These are phyloP conservation scores for Sabuloglossum arenarium DNA, from an alignment of 495 filamentous ascomycete genomes.

Conservation along the genomic window DNA sequence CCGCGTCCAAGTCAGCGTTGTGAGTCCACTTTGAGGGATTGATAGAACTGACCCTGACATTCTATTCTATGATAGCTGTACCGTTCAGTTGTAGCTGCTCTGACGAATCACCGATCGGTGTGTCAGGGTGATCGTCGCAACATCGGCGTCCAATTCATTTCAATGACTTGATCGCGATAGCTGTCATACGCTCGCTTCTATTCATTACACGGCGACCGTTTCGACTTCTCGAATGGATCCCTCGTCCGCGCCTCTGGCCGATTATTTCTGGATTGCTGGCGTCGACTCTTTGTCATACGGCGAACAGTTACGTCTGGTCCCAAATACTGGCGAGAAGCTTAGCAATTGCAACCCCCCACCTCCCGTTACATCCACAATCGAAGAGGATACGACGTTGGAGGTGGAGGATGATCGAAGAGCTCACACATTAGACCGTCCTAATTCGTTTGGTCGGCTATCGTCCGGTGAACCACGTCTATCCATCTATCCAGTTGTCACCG, in stretches of 20 bases:
- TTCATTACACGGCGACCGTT: neutral
- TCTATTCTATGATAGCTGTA: neutral
- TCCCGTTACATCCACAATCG: slow-evolving; percentile 55
- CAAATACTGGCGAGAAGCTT: slow-evolving; percentile 15
- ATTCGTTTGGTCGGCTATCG: slow-evolving; percentile 23
- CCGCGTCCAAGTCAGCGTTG: neutral
- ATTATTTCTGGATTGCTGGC: slow-evolving; percentile 98
- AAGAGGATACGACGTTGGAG: slow-evolving; percentile 40
- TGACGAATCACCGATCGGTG: neutral
- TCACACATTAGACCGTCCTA: neutral
- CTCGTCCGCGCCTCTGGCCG: slow-evolving; percentile 59
- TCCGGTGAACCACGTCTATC: slow-evolving; percentile 43
- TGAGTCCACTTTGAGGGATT: neutral
- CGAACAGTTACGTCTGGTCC: slow-evolving; percentile 19
- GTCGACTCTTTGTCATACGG: slow-evolving; percentile 51
- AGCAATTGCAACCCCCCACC: slow-evolving; percentile 24
- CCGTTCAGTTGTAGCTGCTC: neutral
- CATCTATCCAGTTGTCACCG: slow-evolving; percentile 37
- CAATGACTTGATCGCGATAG: slow-evolving; percentile 1
- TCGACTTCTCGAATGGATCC: slow-evolving; percentile 2
- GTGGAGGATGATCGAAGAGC: slow-evolving; percentile 1
- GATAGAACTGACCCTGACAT: neutral
- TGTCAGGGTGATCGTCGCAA: neutral
- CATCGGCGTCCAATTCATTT: neutral
- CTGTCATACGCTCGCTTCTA: neutral